These are phyloP conservation scores for Ambrosiella cleistominuta DNA, from an alignment of 2,329 filamentous ascomycete species.

Conservation along the genomic window DNA sequence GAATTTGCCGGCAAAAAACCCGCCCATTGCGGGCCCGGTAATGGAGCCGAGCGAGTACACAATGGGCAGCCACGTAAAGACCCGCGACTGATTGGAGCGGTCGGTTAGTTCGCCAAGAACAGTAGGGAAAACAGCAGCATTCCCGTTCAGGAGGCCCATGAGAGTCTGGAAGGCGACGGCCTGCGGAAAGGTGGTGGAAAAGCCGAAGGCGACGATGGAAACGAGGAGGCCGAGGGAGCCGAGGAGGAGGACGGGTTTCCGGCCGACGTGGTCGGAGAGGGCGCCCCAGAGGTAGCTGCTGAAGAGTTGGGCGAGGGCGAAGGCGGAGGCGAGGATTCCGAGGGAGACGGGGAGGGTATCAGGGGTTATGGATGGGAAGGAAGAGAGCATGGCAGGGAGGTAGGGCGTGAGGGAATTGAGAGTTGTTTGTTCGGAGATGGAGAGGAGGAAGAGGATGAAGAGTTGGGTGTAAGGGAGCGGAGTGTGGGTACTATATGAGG, in stretches of 20 bases:
- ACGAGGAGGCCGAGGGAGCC: conserved; percentile 68
- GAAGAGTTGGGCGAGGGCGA: conserved; percentile 78
- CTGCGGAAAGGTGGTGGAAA: conserved; percentile 69
- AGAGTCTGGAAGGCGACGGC: conserved; percentile 68
- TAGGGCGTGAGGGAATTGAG: conserved; percentile 95
- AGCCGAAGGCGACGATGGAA: conserved; percentile 75
- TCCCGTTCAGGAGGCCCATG: conserved; percentile 90
- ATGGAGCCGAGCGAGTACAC: conserved; percentile 94
- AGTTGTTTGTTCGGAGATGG: conserved; percentile 85
- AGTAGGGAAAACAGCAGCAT: conserved; percentile 83
- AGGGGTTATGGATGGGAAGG: conserved; percentile 62
- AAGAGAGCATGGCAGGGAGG: conserved; percentile 75
- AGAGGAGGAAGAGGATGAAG: conserved; percentile 68
- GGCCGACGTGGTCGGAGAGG: conserved; percentile 45
- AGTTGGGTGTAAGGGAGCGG: conserved; percentile 74
- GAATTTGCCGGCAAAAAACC: conserved; percentile 52
- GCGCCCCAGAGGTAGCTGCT: conserved; percentile 57
- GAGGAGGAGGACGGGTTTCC: conserved; percentile 55
- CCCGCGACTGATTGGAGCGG: conserved; percentile 79
- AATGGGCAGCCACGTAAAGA: conserved; percentile 86
- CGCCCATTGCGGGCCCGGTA: conserved; percentile 80
- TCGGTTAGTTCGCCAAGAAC: conserved; percentile 92
- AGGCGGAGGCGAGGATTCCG: conserved; percentile 73
- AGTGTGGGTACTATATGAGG: conserved; percentile 22
- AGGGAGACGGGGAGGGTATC: conserved; percentile 70